phyloP scores from a whole-genome alignment of 148 eudicot genomes.

The Linanthus parryae region DNA sequence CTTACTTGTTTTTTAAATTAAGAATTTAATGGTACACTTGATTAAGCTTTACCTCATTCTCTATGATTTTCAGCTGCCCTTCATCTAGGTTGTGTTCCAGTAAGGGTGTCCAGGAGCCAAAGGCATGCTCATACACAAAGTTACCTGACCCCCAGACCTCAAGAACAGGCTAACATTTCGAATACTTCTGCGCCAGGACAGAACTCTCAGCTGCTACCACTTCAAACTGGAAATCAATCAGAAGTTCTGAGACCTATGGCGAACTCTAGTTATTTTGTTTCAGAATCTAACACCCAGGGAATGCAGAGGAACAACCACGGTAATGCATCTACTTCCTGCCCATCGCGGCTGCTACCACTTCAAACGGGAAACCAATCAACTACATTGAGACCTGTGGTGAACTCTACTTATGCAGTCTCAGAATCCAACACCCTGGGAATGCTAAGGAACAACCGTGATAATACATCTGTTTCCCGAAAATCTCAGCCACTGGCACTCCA shows the following conservation, averaged over 20 bases:
- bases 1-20: background rate
- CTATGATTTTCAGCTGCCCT: slow-evolving; percentile 84
- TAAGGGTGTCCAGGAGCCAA: slow-evolving; percentile 85
- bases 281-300: too few species aligned
- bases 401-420: too few species aligned
- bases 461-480: too few species aligned
- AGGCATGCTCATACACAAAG: slow-evolving; percentile 58
- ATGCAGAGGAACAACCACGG: too few species aligned
- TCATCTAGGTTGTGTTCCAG: slow-evolving; percentile 80
- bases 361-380: slow-evolving; percentile 17
- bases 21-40: slow-evolving; percentile 1
- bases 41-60: background rate
- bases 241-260: too few species aligned
- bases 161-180: slow-evolving; percentile 25
- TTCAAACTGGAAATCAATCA: slow-evolving; percentile 16
- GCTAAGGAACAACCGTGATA: too few species aligned
- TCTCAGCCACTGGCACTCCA: slow-evolving; percentile 22
- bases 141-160: slow-evolving; percentile 61
- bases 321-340: too few species aligned
- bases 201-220: slow-evolving; percentile 23
- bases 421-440: too few species aligned
- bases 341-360: slow-evolving; percentile 20
- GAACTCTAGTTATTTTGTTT: too few species aligned
- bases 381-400: too few species aligned
- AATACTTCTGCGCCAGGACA: slow-evolving; percentile 21